Base-by-base conservation (phyloP, 2,329 filamentous ascomycete genomes). In the Colletotrichum spaethianum region DNA sequence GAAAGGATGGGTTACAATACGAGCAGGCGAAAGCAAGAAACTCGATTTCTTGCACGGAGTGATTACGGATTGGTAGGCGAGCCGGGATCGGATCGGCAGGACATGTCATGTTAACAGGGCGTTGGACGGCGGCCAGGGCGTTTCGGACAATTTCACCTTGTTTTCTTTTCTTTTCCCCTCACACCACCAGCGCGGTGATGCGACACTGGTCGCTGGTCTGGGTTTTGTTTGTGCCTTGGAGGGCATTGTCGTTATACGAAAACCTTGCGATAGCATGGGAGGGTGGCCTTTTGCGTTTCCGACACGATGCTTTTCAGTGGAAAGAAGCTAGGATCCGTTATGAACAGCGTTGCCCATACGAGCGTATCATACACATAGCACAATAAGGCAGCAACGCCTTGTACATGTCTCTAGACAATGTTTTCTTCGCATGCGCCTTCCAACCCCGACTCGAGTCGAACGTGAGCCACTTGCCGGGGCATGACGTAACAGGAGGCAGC, bases 41-140 rank as follows among this genome's bases (percentile, higher is more conserved):
- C 38, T 23, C 23, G 8, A 16, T 12, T 33, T 69, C 55, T 56
- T 52, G 36, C 18, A 67, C 23, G 55, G n/a, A 38, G 57, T 40
- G 31, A 26, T 65, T 57, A 57, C 12, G 53, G 40, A 38, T 46
- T 57, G 36, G 70, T 59, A 59, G 48, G 50, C 36, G 66, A 62
- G 46, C 63, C 31, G 23, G 60, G 59, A 53, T 48, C 60, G 70
- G 46, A 28, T 50, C n/a, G 44, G 64, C 64, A 33, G 56, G 68
- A 52, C 56, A 61, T 55, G 55, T 56, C 48, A 71, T 67, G 48
- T 67, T 71, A 62, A 50, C 56, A 71, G 23, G 68, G 68, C 68
- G 68, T 71, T 71, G 56, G 55, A 68, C 55, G 65, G 65, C 38
- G 70, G 16, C 38, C 33, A 59, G 28, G 70, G 70, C 70, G 70